A percentile compares a stretch with the other conserved stretches of the same genome.
Evolutionary conservation across 2,329 filamentous ascomycete species (phyloP).

Genomic region (Colletotrichum lindemuthianum): DNA sequence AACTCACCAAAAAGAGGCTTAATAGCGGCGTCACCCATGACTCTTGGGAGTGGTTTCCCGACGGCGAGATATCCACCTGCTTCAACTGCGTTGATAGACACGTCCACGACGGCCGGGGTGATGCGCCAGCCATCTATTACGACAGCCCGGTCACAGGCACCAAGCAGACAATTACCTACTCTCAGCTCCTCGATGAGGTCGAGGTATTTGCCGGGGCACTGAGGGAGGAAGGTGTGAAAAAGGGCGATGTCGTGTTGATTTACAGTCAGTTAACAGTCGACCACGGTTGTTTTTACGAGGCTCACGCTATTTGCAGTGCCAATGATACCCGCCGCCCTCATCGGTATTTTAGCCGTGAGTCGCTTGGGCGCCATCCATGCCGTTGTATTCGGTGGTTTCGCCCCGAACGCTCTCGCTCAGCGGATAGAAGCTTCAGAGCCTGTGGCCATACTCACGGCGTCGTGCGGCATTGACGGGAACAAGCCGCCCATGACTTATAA

Average conservation of each 20-base stretch:
- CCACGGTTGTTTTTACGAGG: not conserved
- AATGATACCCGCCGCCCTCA: constrained; percentile 91
- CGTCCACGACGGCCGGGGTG: constrained; percentile 81
- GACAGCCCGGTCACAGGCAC: constrained; percentile 84
- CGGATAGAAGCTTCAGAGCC: constrained; percentile 86
- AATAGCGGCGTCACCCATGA: constrained; percentile 70
- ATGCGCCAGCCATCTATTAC: constrained; percentile 81
- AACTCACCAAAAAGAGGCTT: constrained; percentile 70
- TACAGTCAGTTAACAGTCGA: constrained; percentile 71
- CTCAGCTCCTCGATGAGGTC: constrained; percentile 79
- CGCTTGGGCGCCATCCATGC: constrained; percentile 89
- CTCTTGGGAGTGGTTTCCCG: constrained; percentile 91
- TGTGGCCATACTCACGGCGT: constrained; percentile 83
- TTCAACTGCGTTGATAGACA: constrained; percentile 94
- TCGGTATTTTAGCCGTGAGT: constrained; percentile 84
- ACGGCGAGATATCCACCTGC: constrained; percentile 87
- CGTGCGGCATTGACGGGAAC: constrained; percentile 88
- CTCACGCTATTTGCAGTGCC: constrained; percentile 72
- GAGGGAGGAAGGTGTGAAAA: constrained; percentile 81
- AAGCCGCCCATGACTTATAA: constrained; percentile 85
- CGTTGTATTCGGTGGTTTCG: constrained; percentile 94
- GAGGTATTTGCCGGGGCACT: constrained; percentile 84
- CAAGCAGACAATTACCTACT: constrained; percentile 80
- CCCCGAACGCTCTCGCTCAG: constrained; percentile 82
- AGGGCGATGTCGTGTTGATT: constrained; percentile 87